Percentiles rank a stretch among this genome's conserved stretches.
phyloP scores from a whole-genome alignment of 169 alveolate genomes.

The Eimeria maxima region DNA sequence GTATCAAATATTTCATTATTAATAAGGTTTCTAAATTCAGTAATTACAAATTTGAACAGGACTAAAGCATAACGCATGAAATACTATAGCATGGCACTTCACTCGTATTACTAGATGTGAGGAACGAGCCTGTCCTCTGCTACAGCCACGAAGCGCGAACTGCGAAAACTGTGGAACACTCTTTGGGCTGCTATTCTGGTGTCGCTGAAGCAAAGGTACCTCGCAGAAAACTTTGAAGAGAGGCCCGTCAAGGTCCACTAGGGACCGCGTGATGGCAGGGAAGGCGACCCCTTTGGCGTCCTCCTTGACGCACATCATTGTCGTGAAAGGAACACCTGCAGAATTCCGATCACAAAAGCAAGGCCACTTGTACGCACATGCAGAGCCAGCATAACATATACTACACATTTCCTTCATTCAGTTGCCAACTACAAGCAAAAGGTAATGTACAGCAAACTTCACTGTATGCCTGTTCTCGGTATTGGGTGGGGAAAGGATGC shows the following conservation, averaged over 20 bases:
- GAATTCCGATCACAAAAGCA: background rate
- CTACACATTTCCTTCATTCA: background rate
- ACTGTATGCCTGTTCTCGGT: background rate
- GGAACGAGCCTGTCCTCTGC: no score
- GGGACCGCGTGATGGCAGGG: slow-evolving; percentile 96
- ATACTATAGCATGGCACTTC: no score
- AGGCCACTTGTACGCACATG: background rate
- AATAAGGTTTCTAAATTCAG: no score
- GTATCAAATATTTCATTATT: background rate
- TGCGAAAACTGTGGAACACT: background rate
- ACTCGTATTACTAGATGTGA: no score
- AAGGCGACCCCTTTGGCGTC: slow-evolving; percentile 89
- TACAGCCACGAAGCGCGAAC: slow-evolving; percentile 45
- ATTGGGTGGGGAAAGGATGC: background rate
- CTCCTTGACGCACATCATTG: slow-evolving; percentile 90
- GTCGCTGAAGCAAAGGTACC: background rate
- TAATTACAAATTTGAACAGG: no score
- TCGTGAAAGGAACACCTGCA: slow-evolving; percentile 91
- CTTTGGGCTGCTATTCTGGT: background rate
- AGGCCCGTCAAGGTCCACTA: slow-evolving; percentile 96
- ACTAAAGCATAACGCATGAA: no score
- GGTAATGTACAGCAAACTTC: background rate
- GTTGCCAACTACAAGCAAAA: background rate
- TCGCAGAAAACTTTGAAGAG: slow-evolving; percentile 93
- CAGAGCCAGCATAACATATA: background rate